Percentiles rank a stretch among this genome's conserved stretches.
These are phyloP conservation scores for Ilex asprella DNA, from an alignment of 257 asterid genomes.

Conservation along the genomic window DNA sequence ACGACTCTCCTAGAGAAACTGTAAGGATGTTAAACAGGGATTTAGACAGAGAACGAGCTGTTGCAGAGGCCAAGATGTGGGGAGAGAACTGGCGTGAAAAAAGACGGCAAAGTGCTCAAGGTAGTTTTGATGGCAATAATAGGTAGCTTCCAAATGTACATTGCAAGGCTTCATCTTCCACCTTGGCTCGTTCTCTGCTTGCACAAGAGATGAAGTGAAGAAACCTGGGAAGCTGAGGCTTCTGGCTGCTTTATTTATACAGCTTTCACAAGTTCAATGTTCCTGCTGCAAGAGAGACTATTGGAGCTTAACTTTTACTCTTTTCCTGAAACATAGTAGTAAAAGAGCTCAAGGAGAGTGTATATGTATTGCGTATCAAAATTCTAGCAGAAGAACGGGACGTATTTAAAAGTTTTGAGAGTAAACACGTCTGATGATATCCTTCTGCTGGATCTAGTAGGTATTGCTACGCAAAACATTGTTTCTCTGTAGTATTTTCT, in stretches of 20 bases:
- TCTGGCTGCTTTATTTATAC: background rate
- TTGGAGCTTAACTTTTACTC: background rate
- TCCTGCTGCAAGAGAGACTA: background rate
- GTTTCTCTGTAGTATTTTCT: slow-evolving; percentile 15
- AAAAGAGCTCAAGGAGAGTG: slow-evolving; percentile 14
- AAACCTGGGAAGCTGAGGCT: background rate
- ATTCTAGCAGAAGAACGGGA: slow-evolving; percentile 2
- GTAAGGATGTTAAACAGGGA: slow-evolving; percentile 62
- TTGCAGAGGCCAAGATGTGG: slow-evolving; percentile 99
- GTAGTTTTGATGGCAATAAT: slow-evolving; percentile 52
- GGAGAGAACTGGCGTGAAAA: slow-evolving; percentile 93
- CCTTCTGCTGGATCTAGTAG: background rate
- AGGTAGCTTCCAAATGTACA: slow-evolving; percentile 21
- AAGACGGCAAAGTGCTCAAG: slow-evolving; percentile 59
- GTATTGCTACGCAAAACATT: background rate
- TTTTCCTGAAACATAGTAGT: background rate
- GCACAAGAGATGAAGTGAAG: background rate
- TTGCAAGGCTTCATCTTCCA: slow-evolving; percentile 10
- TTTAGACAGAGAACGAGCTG: slow-evolving; percentile 85
- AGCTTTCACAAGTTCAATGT: background rate
- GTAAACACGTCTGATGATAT: slow-evolving; percentile 1
- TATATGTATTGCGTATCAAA: slow-evolving; percentile 6
- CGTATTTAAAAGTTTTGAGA: slow-evolving; percentile 1
- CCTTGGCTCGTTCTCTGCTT: slow-evolving; percentile 12
- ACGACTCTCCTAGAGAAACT: slow-evolving; percentile 74